Conservation (phyloP, 78 protist genomes). For the Monosiga brevicollis region DNA sequence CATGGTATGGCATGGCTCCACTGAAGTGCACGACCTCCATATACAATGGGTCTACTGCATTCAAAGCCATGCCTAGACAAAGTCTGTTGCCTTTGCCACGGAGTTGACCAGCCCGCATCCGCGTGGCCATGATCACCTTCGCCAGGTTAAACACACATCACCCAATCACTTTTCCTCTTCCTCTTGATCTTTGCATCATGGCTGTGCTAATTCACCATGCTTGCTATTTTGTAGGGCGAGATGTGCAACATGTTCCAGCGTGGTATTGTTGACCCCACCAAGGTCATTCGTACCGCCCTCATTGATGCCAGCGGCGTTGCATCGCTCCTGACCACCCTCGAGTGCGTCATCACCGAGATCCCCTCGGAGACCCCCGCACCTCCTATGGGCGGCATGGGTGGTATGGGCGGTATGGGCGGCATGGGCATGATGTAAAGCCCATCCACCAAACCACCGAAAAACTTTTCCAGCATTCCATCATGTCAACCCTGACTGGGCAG, state of each 20-base stretch:
- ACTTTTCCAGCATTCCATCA: too few species aligned
- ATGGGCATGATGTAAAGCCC: slow-evolving; percentile 23
- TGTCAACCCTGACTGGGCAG: too few species aligned
- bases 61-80: too few species aligned
- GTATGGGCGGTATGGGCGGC: slow-evolving; percentile 55
- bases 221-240: slow-evolving; percentile 30
- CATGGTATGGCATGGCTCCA: too few species aligned
- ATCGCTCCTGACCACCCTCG: slow-evolving; percentile 88
- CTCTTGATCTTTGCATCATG: neutral
- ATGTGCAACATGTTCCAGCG: slow-evolving; percentile 81
- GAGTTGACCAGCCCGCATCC: too few species aligned
- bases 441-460: too few species aligned
- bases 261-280: slow-evolving; percentile 98
- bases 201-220: too few species aligned
- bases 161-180: neutral
- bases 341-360: slow-evolving; percentile 21
- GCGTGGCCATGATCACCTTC: too few species aligned
- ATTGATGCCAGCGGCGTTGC: slow-evolving; percentile 81
- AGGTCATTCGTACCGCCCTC: slow-evolving; percentile 91
- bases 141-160: neutral
- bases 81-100: too few species aligned
- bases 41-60: too few species aligned
- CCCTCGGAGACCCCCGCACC: slow-evolving; percentile 31
- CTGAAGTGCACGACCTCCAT: too few species aligned
- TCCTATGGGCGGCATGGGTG: slow-evolving; percentile 23